Evolutionary conservation across 441 rosid species (phyloP).

Genomic region (Arabidopsis hybrid): DNA sequence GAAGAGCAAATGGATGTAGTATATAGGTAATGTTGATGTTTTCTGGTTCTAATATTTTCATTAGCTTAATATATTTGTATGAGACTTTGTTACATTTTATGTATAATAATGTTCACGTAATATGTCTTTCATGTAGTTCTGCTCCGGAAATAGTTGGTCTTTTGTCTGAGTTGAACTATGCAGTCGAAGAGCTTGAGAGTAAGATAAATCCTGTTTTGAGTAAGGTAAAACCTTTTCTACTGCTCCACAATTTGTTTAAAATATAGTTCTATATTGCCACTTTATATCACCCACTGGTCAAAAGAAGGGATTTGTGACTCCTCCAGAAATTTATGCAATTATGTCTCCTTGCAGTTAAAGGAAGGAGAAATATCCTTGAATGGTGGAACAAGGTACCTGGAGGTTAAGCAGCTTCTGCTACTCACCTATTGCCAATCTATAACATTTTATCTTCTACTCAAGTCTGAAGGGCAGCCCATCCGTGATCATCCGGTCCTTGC

Average conservation of each 20-base stretch:
- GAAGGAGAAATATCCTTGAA: conserved; percentile 48
- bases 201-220: conserved; percentile 70
- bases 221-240: conserved; percentile 56
- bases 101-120: conserved; percentile 4
- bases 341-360: conserved; percentile 58
- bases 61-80: conserved; percentile 9
- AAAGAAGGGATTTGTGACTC: conserved; percentile 1
- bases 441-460: conserved; percentile 90
- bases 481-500: conserved; percentile 88
- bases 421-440: conserved; percentile 83
- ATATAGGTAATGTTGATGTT: conserved; percentile 54
- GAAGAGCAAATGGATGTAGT: conserved; percentile 91
- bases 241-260: conserved; percentile 15
- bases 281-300: conserved; percentile 21
- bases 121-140: conserved; percentile 54
- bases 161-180: conserved; percentile 75
- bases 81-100: background rate
- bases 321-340: conserved; percentile 23
- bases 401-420: conserved; percentile 80
- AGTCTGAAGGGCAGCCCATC: conserved; percentile 85
- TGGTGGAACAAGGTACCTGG: conserved; percentile 67
- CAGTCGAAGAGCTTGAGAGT: conserved; percentile 71
- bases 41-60: conserved; percentile 11
- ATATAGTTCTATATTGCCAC: background rate
- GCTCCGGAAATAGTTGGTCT: conserved; percentile 91